Conservation (phyloP, 1,284 basidiomycete species). For the Ustilago vetiveriae region DNA sequence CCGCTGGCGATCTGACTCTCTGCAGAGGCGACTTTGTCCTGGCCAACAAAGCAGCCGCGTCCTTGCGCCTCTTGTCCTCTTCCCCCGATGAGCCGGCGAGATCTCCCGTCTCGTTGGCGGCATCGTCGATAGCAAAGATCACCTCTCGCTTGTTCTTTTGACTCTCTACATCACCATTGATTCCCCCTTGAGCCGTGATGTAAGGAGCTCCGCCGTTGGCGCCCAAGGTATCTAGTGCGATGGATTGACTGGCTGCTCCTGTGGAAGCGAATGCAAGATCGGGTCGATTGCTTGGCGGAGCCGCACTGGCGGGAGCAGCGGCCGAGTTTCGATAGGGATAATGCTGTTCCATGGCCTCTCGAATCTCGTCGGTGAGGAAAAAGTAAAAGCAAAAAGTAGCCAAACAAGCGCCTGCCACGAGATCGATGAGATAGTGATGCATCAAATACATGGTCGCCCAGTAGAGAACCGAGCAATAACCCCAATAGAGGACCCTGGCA, state of each 20-base stretch:
- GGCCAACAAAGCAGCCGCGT: constrained; percentile 21
- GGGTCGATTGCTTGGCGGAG: constrained; percentile 41
- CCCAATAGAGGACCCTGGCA: constrained; percentile 76
- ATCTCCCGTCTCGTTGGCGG: constrained; percentile 14
- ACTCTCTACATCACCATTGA: constrained; percentile 29
- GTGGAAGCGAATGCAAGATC: constrained; percentile 43
- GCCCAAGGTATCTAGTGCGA: constrained; percentile 23
- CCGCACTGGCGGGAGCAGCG: constrained; percentile 40
- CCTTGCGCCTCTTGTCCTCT: constrained; percentile 23
- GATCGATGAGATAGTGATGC: constrained; percentile 90
- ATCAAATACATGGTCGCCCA: constrained; percentile 87
- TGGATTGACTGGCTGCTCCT: neutral
- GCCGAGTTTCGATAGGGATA: constrained; percentile 48
- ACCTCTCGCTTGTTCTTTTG: constrained; percentile 41
- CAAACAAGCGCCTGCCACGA: constrained; percentile 90
- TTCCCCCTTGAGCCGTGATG: constrained; percentile 32
- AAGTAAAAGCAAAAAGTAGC: constrained; percentile 85
- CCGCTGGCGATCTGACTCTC: constrained; percentile 30
- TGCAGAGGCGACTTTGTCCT: constrained; percentile 31
- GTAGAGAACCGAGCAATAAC: constrained; percentile 86
- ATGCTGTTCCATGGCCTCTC: constrained; percentile 59
- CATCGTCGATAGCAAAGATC: constrained; percentile 38
- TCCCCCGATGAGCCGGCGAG: constrained; percentile 20
- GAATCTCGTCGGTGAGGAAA: constrained; percentile 61
- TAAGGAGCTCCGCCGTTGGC: constrained; percentile 39